These are phyloP conservation scores for Petasospora fabianii DNA, from an alignment of 1,139 yeast genomes.

Conservation along the genomic window DNA sequence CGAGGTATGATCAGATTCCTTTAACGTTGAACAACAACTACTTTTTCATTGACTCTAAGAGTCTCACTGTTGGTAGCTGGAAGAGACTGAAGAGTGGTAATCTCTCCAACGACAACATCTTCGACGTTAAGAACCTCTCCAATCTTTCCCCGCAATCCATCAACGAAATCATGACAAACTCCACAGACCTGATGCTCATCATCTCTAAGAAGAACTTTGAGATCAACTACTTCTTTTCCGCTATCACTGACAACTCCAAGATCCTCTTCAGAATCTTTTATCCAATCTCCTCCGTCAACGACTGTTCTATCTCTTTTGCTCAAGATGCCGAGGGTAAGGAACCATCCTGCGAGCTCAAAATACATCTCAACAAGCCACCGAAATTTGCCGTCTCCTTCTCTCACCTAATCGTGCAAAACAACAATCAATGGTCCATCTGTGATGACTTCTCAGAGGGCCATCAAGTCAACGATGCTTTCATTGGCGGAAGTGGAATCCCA, in stretches of 20 bases:
- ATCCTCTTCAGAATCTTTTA: conserved; percentile 68
- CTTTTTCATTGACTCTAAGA: conserved; percentile 61
- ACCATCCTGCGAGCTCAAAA: conserved; percentile 47
- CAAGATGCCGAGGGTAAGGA: conserved; percentile 29
- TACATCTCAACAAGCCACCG: conserved; percentile 56
- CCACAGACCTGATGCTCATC: conserved; percentile 64
- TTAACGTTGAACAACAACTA: conserved; percentile 62
- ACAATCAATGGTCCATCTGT: conserved; percentile 76
- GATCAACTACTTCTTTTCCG: conserved; percentile 66
- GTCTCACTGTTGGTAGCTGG: conserved; percentile 75
- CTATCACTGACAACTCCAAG: conserved; percentile 48
- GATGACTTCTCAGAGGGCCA: conserved; percentile 82
- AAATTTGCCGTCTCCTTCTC: conserved; percentile 71
- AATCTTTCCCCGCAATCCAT: conserved; percentile 66
- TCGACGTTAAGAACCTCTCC: conserved; percentile 39
- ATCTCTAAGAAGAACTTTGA: conserved; percentile 66
- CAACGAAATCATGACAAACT: conserved; percentile 54
- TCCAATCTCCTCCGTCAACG: conserved; percentile 42
- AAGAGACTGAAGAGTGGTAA: conserved; percentile 68
- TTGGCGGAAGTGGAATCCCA: conserved; percentile 44
- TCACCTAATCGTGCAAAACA: conserved; percentile 31
- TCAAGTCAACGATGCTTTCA: conserved; percentile 65
- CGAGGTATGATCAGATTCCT: conserved; percentile 40
- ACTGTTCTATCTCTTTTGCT: conserved; percentile 34
- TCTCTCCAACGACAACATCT: conserved; percentile 37